Evolutionary conservation across 371 early-diverging fungal species (phyloP).

Genomic region (Mycotypha africana): DNA sequence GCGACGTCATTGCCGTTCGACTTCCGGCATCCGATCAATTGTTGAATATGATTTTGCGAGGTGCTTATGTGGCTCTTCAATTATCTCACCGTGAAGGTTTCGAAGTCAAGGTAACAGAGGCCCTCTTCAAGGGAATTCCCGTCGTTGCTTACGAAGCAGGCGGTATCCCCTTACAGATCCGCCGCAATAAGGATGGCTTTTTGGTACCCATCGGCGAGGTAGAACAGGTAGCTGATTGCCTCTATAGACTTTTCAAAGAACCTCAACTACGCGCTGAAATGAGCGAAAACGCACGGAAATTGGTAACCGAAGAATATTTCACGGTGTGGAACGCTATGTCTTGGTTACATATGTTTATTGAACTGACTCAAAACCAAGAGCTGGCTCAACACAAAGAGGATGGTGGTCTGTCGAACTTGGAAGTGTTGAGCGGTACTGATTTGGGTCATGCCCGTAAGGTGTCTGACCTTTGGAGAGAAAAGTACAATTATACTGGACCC

Average conservation of each 20-base stretch:
- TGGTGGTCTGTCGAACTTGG: slow-evolving; percentile 2
- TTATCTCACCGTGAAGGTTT: slow-evolving; percentile 84
- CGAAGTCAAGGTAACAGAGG: slow-evolving; percentile 91
- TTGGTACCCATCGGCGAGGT: slow-evolving; percentile 62
- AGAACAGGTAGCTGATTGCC: slow-evolving; percentile 50
- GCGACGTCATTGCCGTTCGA: slow-evolving; percentile 60
- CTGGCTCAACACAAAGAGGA: slow-evolving; percentile 1
- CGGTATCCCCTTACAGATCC: slow-evolving; percentile 83
- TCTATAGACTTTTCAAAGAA: slow-evolving; percentile 50
- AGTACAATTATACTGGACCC: slow-evolving; percentile 23
- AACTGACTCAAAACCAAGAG: slow-evolving; percentile 40
- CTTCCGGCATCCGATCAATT: slow-evolving; percentile 81
- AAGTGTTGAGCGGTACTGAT: slow-evolving; percentile 9
- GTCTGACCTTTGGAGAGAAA: slow-evolving; percentile 30
- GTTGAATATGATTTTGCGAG: slow-evolving; percentile 65
- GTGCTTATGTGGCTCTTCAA: slow-evolving; percentile 71
- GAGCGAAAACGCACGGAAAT: slow-evolving; percentile 37
- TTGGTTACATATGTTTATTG: slow-evolving; percentile 61
- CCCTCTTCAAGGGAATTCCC: slow-evolving; percentile 65
- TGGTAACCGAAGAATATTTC: slow-evolving; percentile 62
- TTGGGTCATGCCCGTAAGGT: slow-evolving; percentile 28
- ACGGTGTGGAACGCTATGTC: slow-evolving; percentile 63
- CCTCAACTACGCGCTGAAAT: slow-evolving; percentile 33
- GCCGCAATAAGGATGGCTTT: slow-evolving; percentile 58
- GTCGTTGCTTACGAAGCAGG: slow-evolving; percentile 67